Percentiles rank a stretch among this genome's conserved stretches.
These are phyloP conservation scores for Ceriops zippeliana DNA, from an alignment of 345 rosid species.

Conservation along the genomic window DNA sequence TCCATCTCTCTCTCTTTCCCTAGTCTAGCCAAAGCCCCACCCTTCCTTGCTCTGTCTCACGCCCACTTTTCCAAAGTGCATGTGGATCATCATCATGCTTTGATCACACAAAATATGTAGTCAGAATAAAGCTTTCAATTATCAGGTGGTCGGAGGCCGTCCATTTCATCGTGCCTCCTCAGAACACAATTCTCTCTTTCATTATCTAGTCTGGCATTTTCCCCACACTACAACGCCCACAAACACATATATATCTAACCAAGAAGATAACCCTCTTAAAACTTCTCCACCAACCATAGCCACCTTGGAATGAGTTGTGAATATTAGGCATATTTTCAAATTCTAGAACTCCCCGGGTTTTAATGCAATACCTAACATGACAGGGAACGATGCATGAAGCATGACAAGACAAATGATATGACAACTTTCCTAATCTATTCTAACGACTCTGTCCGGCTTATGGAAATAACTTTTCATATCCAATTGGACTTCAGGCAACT, in stretches of 20 bases:
- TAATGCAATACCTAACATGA: too few species aligned
- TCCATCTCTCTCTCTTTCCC: not conserved
- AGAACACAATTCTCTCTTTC: constrained; percentile 18
- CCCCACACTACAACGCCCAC: not conserved
- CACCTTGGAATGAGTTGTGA: too few species aligned
- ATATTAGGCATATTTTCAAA: too few species aligned
- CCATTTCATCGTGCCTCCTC: constrained; percentile 9
- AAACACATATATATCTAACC: fast-evolving
- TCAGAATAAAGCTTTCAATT: constrained; percentile 23
- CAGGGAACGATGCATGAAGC: too few species aligned
- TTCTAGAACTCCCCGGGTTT: too few species aligned
- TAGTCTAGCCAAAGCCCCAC: constrained; percentile 1
- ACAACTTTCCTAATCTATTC: too few species aligned
- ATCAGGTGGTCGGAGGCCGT: constrained; percentile 38
- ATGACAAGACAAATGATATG: too few species aligned
- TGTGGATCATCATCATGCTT: constrained; percentile 30
- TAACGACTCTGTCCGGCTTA: too few species aligned
- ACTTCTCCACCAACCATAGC: too few species aligned
- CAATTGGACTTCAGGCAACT: too few species aligned
- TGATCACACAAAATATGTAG: constrained; percentile 1
- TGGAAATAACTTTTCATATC: too few species aligned
- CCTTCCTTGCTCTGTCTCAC: not conserved
- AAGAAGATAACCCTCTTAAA: too few species aligned
- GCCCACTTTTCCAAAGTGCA: constrained; percentile 19
- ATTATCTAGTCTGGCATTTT: not conserved